A percentile compares a stretch with the other conserved stretches of the same genome.
phyloP scores from a whole-genome alignment of 495 filamentous ascomycete genomes.

The Penicillium diatomitis region DNA sequence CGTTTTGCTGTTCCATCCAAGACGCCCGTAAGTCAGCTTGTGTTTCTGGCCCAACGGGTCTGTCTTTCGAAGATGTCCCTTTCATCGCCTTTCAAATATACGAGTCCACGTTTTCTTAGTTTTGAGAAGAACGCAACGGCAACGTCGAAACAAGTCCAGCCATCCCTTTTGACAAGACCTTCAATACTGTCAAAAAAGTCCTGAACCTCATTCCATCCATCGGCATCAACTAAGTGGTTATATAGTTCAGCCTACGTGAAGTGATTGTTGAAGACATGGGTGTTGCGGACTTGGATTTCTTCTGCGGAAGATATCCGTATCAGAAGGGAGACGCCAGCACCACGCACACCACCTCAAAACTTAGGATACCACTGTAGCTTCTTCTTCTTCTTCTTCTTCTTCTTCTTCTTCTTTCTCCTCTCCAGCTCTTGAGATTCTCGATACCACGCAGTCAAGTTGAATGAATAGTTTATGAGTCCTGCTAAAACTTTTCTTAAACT shows the following conservation, averaged over 20 bases:
- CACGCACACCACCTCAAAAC: no score
- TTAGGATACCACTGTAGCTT: no score
- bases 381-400: no score
- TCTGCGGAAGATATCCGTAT: no score
- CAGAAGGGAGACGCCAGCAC: no score
- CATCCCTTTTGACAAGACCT: conserved; percentile 25
- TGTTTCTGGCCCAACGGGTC: conserved; percentile 11
- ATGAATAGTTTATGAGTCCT: no score
- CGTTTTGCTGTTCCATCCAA: background rate
- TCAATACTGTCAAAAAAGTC: conserved; percentile 26
- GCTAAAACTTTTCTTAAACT: no score
- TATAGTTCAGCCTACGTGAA: conserved; percentile 23
- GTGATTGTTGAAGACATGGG: no score
- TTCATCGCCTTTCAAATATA: conserved; percentile 12
- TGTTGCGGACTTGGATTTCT: no score
- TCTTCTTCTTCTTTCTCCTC: no score
- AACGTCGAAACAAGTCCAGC: conserved; percentile 26
- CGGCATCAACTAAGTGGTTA: conserved; percentile 18
- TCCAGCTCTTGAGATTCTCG: no score
- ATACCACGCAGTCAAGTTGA: no score
- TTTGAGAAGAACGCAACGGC: conserved; percentile 18
- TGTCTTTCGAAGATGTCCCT: conserved; percentile 12
- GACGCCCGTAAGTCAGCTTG: background rate
- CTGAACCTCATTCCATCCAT: conserved; percentile 29
- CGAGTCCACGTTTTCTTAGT: conserved; percentile 9